Percentiles rank a stretch among this genome's conserved stretches.
phyloP scores from a whole-genome alignment of 129 eudicot genomes.

The Arctium minus region DNA sequence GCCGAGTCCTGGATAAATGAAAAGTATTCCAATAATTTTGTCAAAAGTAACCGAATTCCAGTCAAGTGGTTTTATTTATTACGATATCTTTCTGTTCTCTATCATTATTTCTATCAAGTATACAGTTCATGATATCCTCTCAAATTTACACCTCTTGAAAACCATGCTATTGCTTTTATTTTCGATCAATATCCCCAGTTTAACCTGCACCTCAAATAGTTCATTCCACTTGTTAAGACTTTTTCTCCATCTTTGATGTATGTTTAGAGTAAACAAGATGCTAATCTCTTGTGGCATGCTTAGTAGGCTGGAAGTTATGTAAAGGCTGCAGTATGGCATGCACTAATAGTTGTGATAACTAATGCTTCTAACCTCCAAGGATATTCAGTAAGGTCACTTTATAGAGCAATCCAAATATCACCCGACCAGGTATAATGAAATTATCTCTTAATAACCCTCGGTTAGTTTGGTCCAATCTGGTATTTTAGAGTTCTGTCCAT shows the following conservation, averaged over 20 bases:
- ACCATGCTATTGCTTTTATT: background rate
- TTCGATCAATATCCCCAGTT: background rate
- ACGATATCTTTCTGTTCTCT: background rate
- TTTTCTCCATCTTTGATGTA: background rate
- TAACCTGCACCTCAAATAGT: background rate
- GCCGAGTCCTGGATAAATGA: too few species aligned
- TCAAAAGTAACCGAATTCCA: background rate
- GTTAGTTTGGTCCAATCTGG: background rate
- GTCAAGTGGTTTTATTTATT: background rate
- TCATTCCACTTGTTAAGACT: background rate
- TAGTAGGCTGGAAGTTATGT: conserved; percentile 96
- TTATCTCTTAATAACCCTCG: background rate
- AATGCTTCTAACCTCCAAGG: conserved; percentile 95
- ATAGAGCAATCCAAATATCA: conserved; percentile 65
- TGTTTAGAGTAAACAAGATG: background rate
- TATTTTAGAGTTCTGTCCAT: background rate
- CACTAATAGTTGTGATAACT: conserved; percentile 79
- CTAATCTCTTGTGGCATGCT: conserved; percentile 46
- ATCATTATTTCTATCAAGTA: too few species aligned
- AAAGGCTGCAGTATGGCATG: conserved; percentile 98
- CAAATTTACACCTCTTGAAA: background rate
- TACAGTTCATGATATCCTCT: background rate
- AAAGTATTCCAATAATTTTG: background rate
- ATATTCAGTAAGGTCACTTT: conserved; percentile 75
- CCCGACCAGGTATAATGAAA: conserved; percentile 62